phyloP scores from a whole-genome alignment of 257 asterid genomes.

The Fraxinus quadrangulata region DNA sequence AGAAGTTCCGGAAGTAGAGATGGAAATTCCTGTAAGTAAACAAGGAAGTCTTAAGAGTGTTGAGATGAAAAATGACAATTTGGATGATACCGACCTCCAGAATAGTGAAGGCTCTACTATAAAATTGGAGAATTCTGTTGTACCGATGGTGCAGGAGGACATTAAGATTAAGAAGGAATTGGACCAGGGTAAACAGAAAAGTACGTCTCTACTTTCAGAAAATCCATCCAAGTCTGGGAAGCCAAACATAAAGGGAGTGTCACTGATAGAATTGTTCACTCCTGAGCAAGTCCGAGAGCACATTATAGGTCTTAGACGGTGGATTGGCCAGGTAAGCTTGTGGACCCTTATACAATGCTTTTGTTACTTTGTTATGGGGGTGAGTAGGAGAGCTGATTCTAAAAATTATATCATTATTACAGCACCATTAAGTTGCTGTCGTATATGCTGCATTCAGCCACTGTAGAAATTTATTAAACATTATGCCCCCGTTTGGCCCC shows the following conservation, averaged over 20 bases:
- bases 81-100: constrained; percentile 38
- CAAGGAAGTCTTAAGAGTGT: constrained; percentile 47
- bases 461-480: not conserved
- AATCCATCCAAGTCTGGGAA: constrained; percentile 80
- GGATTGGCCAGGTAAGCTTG: constrained; percentile 95
- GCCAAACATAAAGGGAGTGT: constrained; percentile 88
- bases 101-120: constrained; percentile 48
- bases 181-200: constrained; percentile 56
- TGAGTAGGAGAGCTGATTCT: not conserved
- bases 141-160: constrained; percentile 49
- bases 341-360: constrained; percentile 9
- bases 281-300: constrained; percentile 93
- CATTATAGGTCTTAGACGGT: constrained; percentile 83
- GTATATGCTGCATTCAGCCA: constrained; percentile 15
- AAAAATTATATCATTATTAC: constrained; percentile 15
- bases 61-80: constrained; percentile 42
- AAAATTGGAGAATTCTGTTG: constrained; percentile 45
- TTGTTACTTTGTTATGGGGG: constrained; percentile 16
- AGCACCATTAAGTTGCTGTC: constrained; percentile 11
- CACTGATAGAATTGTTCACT: constrained; percentile 87
- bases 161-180: constrained; percentile 58
- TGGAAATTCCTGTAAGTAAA: constrained; percentile 51
- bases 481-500: no score
- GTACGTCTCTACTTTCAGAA: constrained; percentile 51
- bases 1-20: constrained; percentile 54